phyloP scores from a whole-genome alignment of 108 stramenopile genomes.

The Fragilaria radians region DNA sequence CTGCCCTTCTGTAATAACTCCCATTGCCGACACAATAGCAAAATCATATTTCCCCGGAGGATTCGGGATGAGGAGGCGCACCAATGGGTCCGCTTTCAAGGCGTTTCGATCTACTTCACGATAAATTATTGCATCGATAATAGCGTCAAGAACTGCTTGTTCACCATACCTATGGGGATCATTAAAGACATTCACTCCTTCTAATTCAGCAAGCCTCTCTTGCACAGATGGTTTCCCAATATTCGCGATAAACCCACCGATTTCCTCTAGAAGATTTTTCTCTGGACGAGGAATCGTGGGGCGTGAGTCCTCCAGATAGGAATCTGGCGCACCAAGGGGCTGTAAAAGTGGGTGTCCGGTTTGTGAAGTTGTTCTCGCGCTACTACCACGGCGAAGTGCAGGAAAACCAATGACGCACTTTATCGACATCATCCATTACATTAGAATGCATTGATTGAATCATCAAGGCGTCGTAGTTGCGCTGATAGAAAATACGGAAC shows the following conservation, averaged over 20 bases:
- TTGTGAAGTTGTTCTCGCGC: background rate
- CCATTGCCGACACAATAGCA: slow-evolving; percentile 82
- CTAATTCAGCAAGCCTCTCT: too few species aligned
- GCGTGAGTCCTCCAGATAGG: background rate
- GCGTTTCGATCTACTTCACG: slow-evolving; percentile 47
- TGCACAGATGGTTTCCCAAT: too few species aligned
- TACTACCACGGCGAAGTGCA: background rate
- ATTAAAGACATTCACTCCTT: slow-evolving; percentile 35
- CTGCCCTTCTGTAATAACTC: slow-evolving; percentile 86
- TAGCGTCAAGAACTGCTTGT: slow-evolving; percentile 73
- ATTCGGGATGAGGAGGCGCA: slow-evolving; percentile 68
- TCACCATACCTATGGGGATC: slow-evolving; percentile 49
- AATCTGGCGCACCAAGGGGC: background rate
- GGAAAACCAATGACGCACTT: slow-evolving; percentile 64
- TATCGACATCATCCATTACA: slow-evolving; percentile 74
- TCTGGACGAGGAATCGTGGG: background rate
- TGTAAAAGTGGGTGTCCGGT: background rate
- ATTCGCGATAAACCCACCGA: too few species aligned
- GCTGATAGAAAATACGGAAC: slow-evolving; percentile 72
- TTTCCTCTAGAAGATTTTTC: slow-evolving; percentile 10
- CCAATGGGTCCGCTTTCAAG: slow-evolving; percentile 60
- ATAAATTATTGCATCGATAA: slow-evolving; percentile 77
- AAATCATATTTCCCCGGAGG: slow-evolving; percentile 71
- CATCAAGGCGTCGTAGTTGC: slow-evolving; percentile 87
- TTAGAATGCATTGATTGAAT: slow-evolving; percentile 72